phyloP scores from a whole-genome alignment of 2,329 filamentous ascomycete genomes.

The Fusarium mexicanum region DNA sequence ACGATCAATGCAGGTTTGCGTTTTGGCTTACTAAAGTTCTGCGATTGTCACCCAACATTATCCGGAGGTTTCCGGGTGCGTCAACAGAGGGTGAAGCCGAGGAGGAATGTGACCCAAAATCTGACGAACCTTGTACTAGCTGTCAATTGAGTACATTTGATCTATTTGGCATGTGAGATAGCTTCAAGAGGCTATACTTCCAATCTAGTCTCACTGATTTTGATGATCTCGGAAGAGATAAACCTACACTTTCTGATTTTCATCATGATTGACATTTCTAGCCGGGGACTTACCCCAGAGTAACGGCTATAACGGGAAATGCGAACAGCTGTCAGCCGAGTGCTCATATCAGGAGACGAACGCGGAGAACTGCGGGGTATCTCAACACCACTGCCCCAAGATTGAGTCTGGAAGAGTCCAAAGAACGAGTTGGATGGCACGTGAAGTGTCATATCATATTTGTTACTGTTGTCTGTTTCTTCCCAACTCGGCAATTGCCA shows the following conservation, averaged over 20 bases:
- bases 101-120: neutral
- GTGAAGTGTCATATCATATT: neutral
- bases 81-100: neutral
- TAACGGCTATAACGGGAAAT: neutral
- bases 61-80: neutral
- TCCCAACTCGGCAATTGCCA: neutral
- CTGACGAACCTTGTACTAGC: neutral
- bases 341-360: neutral
- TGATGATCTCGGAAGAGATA: too few relatives aligned
- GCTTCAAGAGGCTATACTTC: accelerated
- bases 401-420: neutral
- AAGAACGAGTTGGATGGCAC: neutral
- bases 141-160: neutral
- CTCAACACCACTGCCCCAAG: neutral
- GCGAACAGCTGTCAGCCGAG: neutral
- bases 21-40: neutral
- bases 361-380: neutral
- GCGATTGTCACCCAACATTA: neutral
- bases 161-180: neutral
- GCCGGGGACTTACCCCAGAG: neutral
- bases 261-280: neutral
- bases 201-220: neutral
- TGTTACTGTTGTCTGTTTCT: accelerated
- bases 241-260: neutral
- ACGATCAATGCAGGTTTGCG: neutral